Conservation (phyloP, 2,329 filamentous ascomycete species). For the Exophiala alcalophila region DNA sequence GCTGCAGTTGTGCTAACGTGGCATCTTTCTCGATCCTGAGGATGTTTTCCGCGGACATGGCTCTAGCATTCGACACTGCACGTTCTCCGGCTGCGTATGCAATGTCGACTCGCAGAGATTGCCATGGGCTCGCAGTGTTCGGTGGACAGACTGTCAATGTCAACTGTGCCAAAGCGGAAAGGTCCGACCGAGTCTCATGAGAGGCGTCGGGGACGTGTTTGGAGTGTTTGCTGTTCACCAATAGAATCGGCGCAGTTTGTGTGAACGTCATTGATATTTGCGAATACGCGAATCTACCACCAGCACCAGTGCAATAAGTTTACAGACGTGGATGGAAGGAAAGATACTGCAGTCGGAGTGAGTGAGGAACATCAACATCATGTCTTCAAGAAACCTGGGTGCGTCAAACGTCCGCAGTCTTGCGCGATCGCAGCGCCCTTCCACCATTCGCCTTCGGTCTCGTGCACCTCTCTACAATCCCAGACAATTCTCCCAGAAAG, state of each 20-base stretch:
- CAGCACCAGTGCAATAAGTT: no score
- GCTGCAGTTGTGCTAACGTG: slow-evolving; percentile 27
- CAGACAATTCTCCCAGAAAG: slow-evolving; percentile 10
- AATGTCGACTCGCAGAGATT: neutral
- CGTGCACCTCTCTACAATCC: slow-evolving; percentile 5
- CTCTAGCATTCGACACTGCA: neutral
- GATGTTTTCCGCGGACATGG: slow-evolving; percentile 12
- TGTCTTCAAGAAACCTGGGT: slow-evolving; percentile 15
- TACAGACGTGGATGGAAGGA: no score
- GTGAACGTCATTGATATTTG: neutral
- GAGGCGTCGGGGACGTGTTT: no score
- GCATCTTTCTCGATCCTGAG: slow-evolving; percentile 13
- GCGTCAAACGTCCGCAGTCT: slow-evolving; percentile 8
- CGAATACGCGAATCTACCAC: no score
- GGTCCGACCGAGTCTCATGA: no score
- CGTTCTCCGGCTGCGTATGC: neutral
- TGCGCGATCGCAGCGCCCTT: slow-evolving; percentile 5
- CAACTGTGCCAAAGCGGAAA: neutral
- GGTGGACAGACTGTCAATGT: neutral
- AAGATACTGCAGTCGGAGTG: neutral
- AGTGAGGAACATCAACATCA: slow-evolving; percentile 1
- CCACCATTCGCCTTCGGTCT: slow-evolving; percentile 1
- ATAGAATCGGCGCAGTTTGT: neutral
- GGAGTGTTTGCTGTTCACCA: no score
- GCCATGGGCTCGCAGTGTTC: neutral